Base-by-base conservation (phyloP, 495 filamentous ascomycete species). In the Penicillium macrosclerotiorum region DNA sequence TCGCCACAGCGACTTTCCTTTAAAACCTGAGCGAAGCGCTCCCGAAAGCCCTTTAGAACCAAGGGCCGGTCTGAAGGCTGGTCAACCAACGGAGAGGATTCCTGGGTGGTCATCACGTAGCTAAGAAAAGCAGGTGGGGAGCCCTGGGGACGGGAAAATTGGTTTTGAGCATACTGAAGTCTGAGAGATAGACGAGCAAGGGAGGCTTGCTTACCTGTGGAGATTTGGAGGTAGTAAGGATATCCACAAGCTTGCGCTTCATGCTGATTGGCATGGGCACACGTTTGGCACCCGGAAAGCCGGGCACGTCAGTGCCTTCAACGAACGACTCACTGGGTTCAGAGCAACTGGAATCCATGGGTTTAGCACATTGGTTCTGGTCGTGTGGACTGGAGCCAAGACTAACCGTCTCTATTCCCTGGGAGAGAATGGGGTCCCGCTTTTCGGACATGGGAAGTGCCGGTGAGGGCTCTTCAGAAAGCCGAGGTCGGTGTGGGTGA, bases 41-140 rank as follows among this genome's bases (percentile, higher is more conserved):
- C 25, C 5, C 68, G 63, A 26, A 68, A 71, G n/a, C 59, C 58
- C 5, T 11, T 27, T 11, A 27, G 25, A 5, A 27, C 25, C 11
- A 27, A 5, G 5, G 25, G 25, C 25, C 25, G 25, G 25, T 27
- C 30, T 0, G 55, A 54, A 0, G 61, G 64, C 34, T 63, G 62
- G 24, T 14, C 50, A 48, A 42, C 47, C 47, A 26, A 43, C 47
- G 38, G 27, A 32, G 23, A 17, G 35, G 40, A 42, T 42, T 44
- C 25, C 27, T 13, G 29, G 30, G 5, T 37, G 14, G 19, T 49
- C 37, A 42, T 42, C 37, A n/a, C n/a, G n/a, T n/a, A n/a, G n/a
- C n/a, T n/a, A n/a, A n/a, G n/a, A n/a, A n/a, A n/a, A n/a, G n/a
- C 37, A 49, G 22, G 41, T 37, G n/a, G 9, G 12, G 26, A 42